A percentile compares a stretch with the other conserved stretches of the same genome.
phyloP scores from a whole-genome alignment of 2,329 filamentous ascomycete species.

The Microascus cirrosus region DNA sequence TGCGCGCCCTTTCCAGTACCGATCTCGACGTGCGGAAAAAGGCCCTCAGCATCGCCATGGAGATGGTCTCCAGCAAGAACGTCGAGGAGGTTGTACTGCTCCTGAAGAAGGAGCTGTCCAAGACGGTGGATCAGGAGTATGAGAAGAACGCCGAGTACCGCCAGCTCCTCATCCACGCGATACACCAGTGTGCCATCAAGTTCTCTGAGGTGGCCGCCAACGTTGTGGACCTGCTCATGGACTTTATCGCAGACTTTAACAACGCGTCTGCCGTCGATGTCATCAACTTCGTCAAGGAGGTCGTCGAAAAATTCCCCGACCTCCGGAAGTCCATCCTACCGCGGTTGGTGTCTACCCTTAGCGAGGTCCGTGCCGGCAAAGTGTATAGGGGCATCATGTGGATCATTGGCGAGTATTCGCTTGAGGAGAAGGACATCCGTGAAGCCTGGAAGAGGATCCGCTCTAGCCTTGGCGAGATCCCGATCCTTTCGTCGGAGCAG shows the following conservation, averaged over 20 bases:
- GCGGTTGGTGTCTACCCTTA: constrained; percentile 78
- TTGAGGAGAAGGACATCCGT: constrained; percentile 86
- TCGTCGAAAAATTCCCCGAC: constrained; percentile 94
- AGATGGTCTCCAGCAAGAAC: constrained; percentile 98
- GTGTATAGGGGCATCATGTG: constrained; percentile 94
- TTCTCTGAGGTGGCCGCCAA: constrained; percentile 97
- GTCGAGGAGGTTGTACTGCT: constrained; percentile 94
- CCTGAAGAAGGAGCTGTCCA: constrained; percentile 92
- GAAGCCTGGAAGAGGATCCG: constrained; percentile 96
- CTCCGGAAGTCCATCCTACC: constrained; percentile 79
- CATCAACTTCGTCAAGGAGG: constrained; percentile 97
- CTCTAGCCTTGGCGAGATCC: constrained; percentile 88
- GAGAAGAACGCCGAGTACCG: constrained; percentile 97
- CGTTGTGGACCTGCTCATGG: constrained; percentile 94
- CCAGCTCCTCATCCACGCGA: constrained; percentile 89
- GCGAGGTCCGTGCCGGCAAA: constrained; percentile 91
- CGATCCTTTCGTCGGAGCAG: constrained; percentile 91
- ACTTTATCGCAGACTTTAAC: constrained; percentile 98
- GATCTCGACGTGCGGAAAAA: constrained; percentile 94
- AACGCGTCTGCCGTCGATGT: constrained; percentile 94
- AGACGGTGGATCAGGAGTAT: constrained; percentile 97
- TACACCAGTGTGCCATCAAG: constrained; percentile 97
- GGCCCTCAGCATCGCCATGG: constrained; percentile 77
- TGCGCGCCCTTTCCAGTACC: constrained; percentile 86
- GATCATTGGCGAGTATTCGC: constrained; percentile 95